These are phyloP conservation scores for Paecilomyces variotii DNA, from an alignment of 2,329 filamentous ascomycete genomes.

Conservation along the genomic window DNA sequence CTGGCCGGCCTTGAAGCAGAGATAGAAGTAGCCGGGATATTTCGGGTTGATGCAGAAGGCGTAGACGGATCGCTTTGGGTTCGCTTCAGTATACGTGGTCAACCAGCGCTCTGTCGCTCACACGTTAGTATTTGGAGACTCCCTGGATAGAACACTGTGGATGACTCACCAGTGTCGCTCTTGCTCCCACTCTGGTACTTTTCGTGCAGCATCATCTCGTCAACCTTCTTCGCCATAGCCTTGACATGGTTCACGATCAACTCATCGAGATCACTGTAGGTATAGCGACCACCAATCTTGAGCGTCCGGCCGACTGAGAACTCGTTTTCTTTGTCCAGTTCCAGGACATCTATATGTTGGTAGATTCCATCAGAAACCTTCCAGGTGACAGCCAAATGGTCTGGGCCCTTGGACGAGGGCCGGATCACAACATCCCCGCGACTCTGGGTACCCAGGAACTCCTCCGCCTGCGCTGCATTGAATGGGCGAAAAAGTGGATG, in stretches of 20 bases:
- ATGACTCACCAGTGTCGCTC: constrained; percentile 69
- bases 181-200: constrained; percentile 81
- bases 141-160: constrained; percentile 1
- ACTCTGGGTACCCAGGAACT: constrained; percentile 79
- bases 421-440: constrained; percentile 89
- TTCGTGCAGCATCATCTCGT: constrained; percentile 89
- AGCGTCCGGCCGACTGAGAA: constrained; percentile 85
- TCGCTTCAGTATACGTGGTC: constrained; percentile 90
- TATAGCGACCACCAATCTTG: constrained; percentile 79
- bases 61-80: constrained; percentile 87
- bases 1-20: constrained; percentile 91
- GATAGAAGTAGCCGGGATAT: constrained; percentile 86
- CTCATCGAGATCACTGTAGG: constrained; percentile 92
- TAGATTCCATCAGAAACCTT: constrained; percentile 96
- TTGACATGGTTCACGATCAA: constrained; percentile 95
- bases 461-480: constrained; percentile 85
- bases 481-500: constrained; percentile 93
- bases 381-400: constrained; percentile 95
- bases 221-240: constrained; percentile 95
- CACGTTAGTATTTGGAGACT: constrained; percentile 2
- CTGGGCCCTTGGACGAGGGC: constrained; percentile 87
- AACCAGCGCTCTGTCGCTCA: constrained; percentile 74
- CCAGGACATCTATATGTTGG: constrained; percentile 94
- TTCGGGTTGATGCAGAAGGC: constrained; percentile 91
- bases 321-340: constrained; percentile 94